Evolutionary conservation across 352 stramenopile genomes (phyloP), one percentile per base, ranked within the genome.

Genomic region (Phytophthora cryptogea): DNA sequence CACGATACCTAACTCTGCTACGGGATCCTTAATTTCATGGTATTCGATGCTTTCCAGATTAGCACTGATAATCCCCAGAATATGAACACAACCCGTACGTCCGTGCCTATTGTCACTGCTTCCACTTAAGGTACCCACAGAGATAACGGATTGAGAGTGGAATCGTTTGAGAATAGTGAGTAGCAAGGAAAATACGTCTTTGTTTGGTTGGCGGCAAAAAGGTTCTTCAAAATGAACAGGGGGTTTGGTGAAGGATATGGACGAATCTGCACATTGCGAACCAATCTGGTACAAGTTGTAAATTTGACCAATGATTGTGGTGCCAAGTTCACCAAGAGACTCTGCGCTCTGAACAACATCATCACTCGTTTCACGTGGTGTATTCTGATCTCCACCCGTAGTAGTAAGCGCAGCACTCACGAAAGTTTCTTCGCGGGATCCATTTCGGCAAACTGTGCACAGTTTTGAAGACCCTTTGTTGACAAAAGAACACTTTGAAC

Each of bases 121-220:
- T 37, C 33, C 30, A 16, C n/a, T 11, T 10, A 8, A 26, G 32
- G 37, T 33, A 7, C 28, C 44, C 9, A 14, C 26, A 51, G 4
- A 28, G 23, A 17, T 23, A 42, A 46, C 30, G 23, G 17, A 65
- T 35, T 52, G 37, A n/a, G 17, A 11, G 36, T 68, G 62, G 26
- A 83, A 82, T 43, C 46, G 58, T 28, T 65, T 42, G n/a, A 95
- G 66, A 46, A 93, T 78, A 1, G 41, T 48, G 35, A 90, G 46
- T 0, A 92, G 40, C 41, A 85, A 50, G 3, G 58, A 49, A 46
- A 95, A 74, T 17, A 86, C 74, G 11, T 81, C 58, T 23, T 74
- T 72, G 35, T 60, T 80, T 6, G 86, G 86, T 39, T 95, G 86
- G 0, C 83, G 71, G 31, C 70, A 88, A 59, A 90, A 95, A 0